These are phyloP conservation scores for Musa troglodytarum DNA, from an alignment of 176 grass and related monocot species.

Conservation along the genomic window DNA sequence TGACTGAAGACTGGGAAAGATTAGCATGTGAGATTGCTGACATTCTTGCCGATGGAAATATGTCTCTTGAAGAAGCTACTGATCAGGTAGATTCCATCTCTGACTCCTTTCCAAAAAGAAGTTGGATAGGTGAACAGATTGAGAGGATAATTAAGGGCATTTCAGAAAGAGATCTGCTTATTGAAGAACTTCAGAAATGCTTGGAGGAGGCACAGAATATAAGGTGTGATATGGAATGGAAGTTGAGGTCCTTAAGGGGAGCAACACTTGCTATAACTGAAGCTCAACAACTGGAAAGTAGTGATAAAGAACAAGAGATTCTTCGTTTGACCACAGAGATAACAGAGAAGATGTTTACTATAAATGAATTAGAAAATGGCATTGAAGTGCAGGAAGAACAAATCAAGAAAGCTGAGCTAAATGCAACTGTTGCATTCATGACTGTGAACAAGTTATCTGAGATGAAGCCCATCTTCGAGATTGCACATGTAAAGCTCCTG, in stretches of 20 bases:
- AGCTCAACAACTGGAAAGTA: slow-evolving; percentile 65
- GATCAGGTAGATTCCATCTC: slow-evolving; percentile 47
- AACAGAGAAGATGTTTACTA: slow-evolving; percentile 27
- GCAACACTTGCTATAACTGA: slow-evolving; percentile 77
- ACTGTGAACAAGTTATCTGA: slow-evolving; percentile 13
- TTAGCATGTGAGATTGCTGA: slow-evolving; percentile 67
- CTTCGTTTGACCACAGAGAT: slow-evolving; percentile 38
- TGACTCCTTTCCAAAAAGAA: slow-evolving; percentile 44
- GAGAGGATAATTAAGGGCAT: slow-evolving; percentile 53
- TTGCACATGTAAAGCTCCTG: slow-evolving; percentile 29
- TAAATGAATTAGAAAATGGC: slow-evolving; percentile 11
- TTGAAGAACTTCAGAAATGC: slow-evolving; percentile 66
- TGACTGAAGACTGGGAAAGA: slow-evolving; percentile 55
- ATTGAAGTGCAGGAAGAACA: slow-evolving; percentile 13
- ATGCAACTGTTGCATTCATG: slow-evolving; percentile 23
- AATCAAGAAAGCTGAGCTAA: slow-evolving; percentile 9
- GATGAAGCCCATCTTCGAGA: slow-evolving; percentile 19
- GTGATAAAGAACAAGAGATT: slow-evolving; percentile 58
- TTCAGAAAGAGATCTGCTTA: slow-evolving; percentile 71
- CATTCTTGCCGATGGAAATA: slow-evolving; percentile 60
- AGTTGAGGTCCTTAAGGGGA: slow-evolving; percentile 81
- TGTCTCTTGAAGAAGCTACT: slow-evolving; percentile 58
- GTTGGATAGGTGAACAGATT: slow-evolving; percentile 55
- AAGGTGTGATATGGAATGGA: slow-evolving; percentile 68
- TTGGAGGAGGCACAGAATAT: slow-evolving; percentile 72